A percentile compares a stretch with the other conserved stretches of the same genome.
These are phyloP conservation scores for Irpex rosettiformis DNA, from an alignment of 1,284 basidiomycete genomes.

Conservation along the genomic window DNA sequence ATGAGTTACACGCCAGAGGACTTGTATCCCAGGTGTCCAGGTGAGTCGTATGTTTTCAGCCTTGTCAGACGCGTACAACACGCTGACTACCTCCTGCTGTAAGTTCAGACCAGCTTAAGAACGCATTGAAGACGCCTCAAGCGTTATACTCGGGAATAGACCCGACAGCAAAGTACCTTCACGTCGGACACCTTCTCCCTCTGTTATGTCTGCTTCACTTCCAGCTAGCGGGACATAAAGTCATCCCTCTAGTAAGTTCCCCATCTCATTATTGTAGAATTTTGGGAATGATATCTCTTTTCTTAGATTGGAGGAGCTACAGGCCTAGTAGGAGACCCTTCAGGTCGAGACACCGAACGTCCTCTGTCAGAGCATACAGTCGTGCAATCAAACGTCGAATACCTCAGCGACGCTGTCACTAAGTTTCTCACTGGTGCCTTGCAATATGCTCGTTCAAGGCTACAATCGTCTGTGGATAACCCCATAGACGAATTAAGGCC, in stretches of 20 bases:
- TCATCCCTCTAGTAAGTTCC: slow-evolving; percentile 59
- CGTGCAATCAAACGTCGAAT: slow-evolving; percentile 66
- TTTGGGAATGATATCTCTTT: not conserved
- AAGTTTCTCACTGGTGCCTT: slow-evolving; percentile 71
- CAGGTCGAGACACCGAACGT: slow-evolving; percentile 84
- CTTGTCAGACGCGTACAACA: slow-evolving; percentile 3
- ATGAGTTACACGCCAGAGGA: slow-evolving; percentile 27
- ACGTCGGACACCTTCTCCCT: slow-evolving; percentile 93
- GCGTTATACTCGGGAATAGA: slow-evolving; percentile 90
- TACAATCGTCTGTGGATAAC: slow-evolving; percentile 4
- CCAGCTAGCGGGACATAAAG: slow-evolving; percentile 75
- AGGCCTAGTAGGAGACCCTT: slow-evolving; percentile 95
- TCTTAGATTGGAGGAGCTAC: slow-evolving; percentile 92
- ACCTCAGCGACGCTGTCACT: slow-evolving; percentile 65
- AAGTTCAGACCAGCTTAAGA: slow-evolving; percentile 36
- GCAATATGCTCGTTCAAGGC: slow-evolving; percentile 49
- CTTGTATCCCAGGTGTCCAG: slow-evolving; percentile 32
- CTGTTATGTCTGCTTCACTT: slow-evolving; percentile 88
- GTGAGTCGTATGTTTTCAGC: slow-evolving; percentile 15
- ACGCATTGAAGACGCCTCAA: slow-evolving; percentile 36
- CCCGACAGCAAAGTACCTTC: slow-evolving; percentile 85
- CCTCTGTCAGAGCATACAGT: slow-evolving; percentile 58
- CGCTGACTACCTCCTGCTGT: not conserved
- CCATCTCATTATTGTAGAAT: not conserved
- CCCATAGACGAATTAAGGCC: slow-evolving; percentile 18